Conservation (phyloP, 2,329 filamentous ascomycete species). For the Trichoderma brevicompactum region DNA sequence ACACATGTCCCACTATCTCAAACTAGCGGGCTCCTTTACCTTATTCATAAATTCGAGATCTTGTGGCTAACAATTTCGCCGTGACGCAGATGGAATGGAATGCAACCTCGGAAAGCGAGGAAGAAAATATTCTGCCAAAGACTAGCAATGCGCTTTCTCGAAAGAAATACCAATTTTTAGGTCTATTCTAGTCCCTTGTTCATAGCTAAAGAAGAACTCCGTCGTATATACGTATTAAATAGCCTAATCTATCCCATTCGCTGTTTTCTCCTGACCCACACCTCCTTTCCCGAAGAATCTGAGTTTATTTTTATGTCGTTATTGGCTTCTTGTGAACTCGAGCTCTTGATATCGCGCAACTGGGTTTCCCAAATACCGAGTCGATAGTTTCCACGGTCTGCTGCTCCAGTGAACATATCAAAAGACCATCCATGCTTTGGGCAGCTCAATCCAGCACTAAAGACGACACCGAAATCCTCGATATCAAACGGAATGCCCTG, state of each 20-base stretch:
- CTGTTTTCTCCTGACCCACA: slow-evolving; percentile 52
- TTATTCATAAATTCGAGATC: too few relatives aligned
- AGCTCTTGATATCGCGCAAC: slow-evolving; percentile 43
- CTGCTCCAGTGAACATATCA: slow-evolving; percentile 65
- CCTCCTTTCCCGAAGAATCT: slow-evolving; percentile 38
- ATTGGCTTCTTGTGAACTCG: rapidly evolving
- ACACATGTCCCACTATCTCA: too few relatives aligned
- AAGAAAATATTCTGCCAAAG: neutral
- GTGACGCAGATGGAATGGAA: too few relatives aligned
- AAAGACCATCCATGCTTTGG: slow-evolving; percentile 75
- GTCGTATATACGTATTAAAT: neutral
- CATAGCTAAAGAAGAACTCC: neutral
- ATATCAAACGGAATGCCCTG: slow-evolving; percentile 69
- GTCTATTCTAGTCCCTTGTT: neutral
- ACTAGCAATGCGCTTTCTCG: too few relatives aligned
- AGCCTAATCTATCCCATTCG: neutral
- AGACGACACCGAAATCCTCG: slow-evolving; percentile 69
- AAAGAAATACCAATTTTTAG: neutral
- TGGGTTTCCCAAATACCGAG: slow-evolving; percentile 68
- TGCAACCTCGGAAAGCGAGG: neutral
- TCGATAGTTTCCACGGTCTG: slow-evolving; percentile 65
- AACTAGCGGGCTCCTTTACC: too few relatives aligned
- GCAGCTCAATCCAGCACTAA: slow-evolving; percentile 67
- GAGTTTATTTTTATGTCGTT: neutral
- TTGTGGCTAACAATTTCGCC: too few relatives aligned